Conservation (phyloP, 441 rosid species). For the Aleurites moluccanus region DNA sequence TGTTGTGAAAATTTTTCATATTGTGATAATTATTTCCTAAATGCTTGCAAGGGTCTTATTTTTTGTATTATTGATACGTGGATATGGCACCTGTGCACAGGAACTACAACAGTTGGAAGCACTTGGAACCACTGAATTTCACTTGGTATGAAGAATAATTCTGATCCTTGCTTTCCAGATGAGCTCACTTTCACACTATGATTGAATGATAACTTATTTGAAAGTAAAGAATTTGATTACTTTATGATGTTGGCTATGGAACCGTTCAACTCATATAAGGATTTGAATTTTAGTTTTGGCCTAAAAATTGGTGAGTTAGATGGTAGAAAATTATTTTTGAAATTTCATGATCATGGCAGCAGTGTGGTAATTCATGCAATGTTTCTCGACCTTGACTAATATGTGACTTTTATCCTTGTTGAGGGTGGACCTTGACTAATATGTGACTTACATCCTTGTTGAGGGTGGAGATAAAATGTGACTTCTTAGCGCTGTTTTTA, state of each 20-base stretch:
- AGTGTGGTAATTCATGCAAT: neutral
- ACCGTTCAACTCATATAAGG: neutral
- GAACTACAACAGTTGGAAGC: conserved; percentile 74
- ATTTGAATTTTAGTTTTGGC: neutral
- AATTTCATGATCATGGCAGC: neutral
- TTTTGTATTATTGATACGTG: conserved; percentile 21
- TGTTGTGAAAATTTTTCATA: neutral
- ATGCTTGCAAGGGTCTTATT: neutral
- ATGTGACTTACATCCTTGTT: neutral
- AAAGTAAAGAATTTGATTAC: neutral
- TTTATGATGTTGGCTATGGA: neutral
- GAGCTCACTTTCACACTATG: conserved; percentile 6
- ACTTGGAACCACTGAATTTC: conserved; percentile 58
- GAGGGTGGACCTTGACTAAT: neutral
- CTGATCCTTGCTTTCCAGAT: neutral
- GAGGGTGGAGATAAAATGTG: neutral
- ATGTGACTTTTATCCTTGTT: neutral
- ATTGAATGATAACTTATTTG: neutral
- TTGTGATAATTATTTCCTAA: neutral
- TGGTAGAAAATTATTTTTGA: neutral
- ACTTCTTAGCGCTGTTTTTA: conserved; percentile 22
- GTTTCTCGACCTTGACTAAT: neutral
- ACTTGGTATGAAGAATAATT: conserved; percentile 55
- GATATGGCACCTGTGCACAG: conserved; percentile 39
- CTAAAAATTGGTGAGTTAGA: neutral